Evolutionary conservation across 208 protist species (phyloP).

Genomic region (Leishmania gerbilli): DNA sequence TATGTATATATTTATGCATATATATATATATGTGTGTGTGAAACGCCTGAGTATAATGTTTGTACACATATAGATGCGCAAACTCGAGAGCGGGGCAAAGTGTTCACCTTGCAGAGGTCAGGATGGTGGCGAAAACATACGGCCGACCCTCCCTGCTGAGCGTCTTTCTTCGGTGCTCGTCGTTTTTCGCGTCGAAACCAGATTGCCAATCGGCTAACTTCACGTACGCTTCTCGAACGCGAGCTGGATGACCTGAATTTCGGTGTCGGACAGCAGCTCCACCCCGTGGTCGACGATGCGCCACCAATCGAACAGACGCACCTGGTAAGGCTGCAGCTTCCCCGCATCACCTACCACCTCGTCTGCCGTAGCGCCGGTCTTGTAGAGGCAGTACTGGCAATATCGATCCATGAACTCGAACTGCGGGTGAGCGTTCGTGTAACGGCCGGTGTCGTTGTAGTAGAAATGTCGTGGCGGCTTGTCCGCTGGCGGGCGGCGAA

Average conservation of each 20-base stretch:
- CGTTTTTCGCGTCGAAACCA: too few species aligned
- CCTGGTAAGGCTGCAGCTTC: constrained; percentile 36
- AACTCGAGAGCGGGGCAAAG: not conserved
- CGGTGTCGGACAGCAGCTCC: constrained; percentile 72
- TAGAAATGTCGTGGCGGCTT: constrained; percentile 56
- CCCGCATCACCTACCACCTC: constrained; percentile 30
- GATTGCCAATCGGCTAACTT: not conserved
- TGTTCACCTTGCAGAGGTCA: not conserved
- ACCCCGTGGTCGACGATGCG: constrained; percentile 46
- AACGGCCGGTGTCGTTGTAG: constrained; percentile 71
- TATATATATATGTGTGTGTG: not conserved
- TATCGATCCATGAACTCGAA: constrained; percentile 84
- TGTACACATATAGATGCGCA: not conserved
- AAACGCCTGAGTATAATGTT: not conserved
- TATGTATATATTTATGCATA: not conserved
- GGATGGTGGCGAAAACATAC: not conserved
- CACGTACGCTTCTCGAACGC: constrained; percentile 37
- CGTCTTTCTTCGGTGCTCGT: not conserved
- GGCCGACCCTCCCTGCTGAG: not conserved
- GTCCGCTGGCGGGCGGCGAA: constrained; percentile 45
- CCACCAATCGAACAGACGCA: constrained; percentile 76
- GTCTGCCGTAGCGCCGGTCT: constrained; percentile 58
- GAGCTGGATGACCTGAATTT: constrained; percentile 79
- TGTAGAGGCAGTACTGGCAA: constrained; percentile 85
- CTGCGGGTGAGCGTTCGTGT: constrained; percentile 58